Evolutionary conservation across 306 rosid species (phyloP), one percentile per base, ranked within the genome.

Genomic region (Vigna mungo): DNA sequence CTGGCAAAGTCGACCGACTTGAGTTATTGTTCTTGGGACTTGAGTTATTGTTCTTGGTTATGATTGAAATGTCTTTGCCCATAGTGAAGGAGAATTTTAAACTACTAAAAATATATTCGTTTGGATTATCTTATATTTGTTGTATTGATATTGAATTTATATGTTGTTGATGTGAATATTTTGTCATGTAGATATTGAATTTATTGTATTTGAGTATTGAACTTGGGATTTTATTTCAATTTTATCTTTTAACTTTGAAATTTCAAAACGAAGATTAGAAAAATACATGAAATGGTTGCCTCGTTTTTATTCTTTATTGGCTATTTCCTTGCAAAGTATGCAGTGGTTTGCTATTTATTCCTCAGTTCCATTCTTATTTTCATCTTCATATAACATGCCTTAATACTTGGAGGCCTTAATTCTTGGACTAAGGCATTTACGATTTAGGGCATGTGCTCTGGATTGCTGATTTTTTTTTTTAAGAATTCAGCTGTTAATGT

Each of bases 401-500:
- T 54, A 25, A 25, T 25, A 30, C 4, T 0, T 30, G 34, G 34
- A 25, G 5, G 54, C 14, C 15, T 48, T 55, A 34, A 49, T 43
- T 46, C 30, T 71, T 37, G 11, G 47, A 53, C 52, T 43, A 48
- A 65, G 58, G 47, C 17, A 37, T 47, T 68, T 44, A n/a, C 54
- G 8, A 6, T 36, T 7, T 7, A 36, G 41, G 41, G 41, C 52
- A 49, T 80, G 72, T 80, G 32, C 74, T 51, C 48, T 64, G 5
- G 58, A 81, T 76, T 69, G 41, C 46, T 78, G 66, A 10, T 68
- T 30, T 30, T 30, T 30, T 43, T 75, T 1, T 51, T 65, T 56
- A 48, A 46, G 71, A 81, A 71, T 78, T 76, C 62, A 54, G 74
- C 79, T 75, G 82, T 78, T 65, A 49, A 47, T 58, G 43, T 3